Conservation (phyloP, 495 filamentous ascomycete species). For the Diplogelasinospora grovesii region DNA sequence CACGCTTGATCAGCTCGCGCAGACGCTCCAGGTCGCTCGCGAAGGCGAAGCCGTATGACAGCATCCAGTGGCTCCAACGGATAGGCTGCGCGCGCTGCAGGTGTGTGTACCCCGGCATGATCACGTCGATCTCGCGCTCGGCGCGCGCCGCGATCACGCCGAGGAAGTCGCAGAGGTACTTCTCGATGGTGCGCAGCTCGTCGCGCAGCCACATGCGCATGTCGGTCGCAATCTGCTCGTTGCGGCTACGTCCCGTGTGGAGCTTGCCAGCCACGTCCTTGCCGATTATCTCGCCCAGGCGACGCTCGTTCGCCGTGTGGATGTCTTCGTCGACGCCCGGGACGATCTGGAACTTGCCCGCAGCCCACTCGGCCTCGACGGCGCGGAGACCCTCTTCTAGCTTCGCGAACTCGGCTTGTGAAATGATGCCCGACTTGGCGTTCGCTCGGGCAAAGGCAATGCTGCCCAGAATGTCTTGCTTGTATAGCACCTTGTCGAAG, state of each 20-base stretch:
- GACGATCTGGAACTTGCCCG: constrained; percentile 51
- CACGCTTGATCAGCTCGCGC: constrained; percentile 62
- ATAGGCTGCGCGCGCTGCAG: constrained; percentile 88
- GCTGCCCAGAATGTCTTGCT: constrained; percentile 72
- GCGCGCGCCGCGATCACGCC: constrained; percentile 66
- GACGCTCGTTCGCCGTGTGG: constrained; percentile 90
- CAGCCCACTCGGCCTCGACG: constrained; percentile 70
- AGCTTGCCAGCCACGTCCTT: constrained; percentile 83
- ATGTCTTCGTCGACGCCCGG: constrained; percentile 65
- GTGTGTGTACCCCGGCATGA: constrained; percentile 80
- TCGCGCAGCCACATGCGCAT: constrained; percentile 89
- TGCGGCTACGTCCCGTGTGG: constrained; percentile 85
- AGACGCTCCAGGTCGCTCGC: constrained; percentile 72
- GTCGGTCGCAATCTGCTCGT: constrained; percentile 91
- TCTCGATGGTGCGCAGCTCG: constrained; percentile 65
- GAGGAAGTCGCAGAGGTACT: constrained; percentile 61
- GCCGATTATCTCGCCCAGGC: constrained; percentile 84
- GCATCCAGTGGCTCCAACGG: constrained; percentile 81
- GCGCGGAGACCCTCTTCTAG: constrained; percentile 68
- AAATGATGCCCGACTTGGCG: constrained; percentile 67
- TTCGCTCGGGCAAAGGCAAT: constrained; percentile 88
- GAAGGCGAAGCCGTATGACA: constrained; percentile 73
- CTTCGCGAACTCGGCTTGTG: constrained; percentile 63
- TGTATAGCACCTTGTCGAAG: constrained; percentile 77
- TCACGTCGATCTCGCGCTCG: constrained; percentile 59